Conservation (phyloP, 441 rosid genomes). For the Melastoma candidum region DNA sequence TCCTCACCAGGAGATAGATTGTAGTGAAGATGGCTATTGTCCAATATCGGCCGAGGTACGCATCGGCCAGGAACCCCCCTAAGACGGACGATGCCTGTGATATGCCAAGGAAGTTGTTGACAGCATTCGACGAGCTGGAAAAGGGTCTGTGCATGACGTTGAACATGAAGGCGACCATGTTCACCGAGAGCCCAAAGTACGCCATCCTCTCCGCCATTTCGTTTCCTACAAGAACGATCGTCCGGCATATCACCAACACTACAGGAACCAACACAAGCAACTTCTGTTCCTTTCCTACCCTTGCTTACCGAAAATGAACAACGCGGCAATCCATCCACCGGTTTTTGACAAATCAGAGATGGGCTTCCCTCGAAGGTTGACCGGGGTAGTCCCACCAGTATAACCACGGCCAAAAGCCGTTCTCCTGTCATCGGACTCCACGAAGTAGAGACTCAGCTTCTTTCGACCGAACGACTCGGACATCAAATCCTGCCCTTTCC, state of each 20-base stretch:
- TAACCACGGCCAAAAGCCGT: conserved; percentile 75
- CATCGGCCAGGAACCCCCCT: conserved; percentile 93
- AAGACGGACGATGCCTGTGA: conserved; percentile 88
- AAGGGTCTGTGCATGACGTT: conserved; percentile 84
- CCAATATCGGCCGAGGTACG: conserved; percentile 92
- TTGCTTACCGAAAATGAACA: conserved; percentile 69
- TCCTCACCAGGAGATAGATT: conserved; percentile 61
- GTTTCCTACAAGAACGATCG: conserved; percentile 43
- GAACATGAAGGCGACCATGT: conserved; percentile 93
- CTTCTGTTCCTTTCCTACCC: too few species aligned
- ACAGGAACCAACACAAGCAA: too few species aligned
- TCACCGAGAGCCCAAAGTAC: conserved; percentile 81
- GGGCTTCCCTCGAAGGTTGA: conserved; percentile 72
- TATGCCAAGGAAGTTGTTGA: conserved; percentile 84
- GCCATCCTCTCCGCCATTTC: conserved; percentile 99
- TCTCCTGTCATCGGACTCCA: conserved; percentile 78
- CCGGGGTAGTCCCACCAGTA: conserved; percentile 83
- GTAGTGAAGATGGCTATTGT: conserved; percentile 88
- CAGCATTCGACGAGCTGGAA: conserved; percentile 67
- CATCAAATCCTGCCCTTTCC: conserved; percentile 8
- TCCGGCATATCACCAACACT: neutral
- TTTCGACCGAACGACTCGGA: conserved; percentile 38
- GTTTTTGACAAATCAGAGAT: conserved; percentile 75
- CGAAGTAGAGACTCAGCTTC: conserved; percentile 56
- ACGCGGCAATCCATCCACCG: conserved; percentile 90